These are phyloP conservation scores for Calvatia gigantea DNA, from an alignment of 768 basidiomycete species.

Conservation along the genomic window DNA sequence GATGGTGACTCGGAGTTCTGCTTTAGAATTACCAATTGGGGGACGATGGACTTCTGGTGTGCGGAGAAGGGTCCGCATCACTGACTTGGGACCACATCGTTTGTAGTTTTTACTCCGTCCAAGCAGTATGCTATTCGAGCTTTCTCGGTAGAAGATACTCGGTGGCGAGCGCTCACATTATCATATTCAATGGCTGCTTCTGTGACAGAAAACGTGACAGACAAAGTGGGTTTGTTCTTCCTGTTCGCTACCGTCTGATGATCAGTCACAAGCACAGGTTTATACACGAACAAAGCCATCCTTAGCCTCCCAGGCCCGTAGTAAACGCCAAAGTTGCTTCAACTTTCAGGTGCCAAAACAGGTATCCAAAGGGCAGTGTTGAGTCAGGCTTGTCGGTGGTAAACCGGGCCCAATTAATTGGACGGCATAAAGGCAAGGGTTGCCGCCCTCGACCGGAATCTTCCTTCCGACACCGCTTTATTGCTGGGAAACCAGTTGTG, in stretches of 20 bases:
- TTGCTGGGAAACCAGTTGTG: constrained; percentile 2
- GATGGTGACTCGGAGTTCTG: neutral
- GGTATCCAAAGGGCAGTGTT: neutral
- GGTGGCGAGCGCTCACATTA: too few species aligned
- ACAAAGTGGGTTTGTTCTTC: neutral
- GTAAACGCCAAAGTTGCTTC: too few species aligned
- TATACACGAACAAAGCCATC: neutral
- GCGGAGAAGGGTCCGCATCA: too few species aligned
- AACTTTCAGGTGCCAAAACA: too few species aligned
- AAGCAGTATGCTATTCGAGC: too few species aligned
- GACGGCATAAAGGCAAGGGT: neutral
- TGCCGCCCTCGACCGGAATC: constrained; percentile 7
- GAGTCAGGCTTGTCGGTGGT: neutral
- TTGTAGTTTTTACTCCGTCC: too few species aligned
- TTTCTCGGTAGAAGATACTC: too few species aligned
- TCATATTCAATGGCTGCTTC: too few species aligned
- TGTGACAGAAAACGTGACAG: neutral
- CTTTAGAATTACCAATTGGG: neutral
- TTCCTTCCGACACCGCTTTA: constrained; percentile 7
- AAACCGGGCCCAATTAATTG: neutral
- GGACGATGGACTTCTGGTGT: too few species aligned
- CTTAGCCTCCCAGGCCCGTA: neutral
- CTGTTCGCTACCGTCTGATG: neutral
- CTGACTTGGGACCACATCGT: too few species aligned
- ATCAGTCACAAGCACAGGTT: constrained; percentile 4